Conservation (phyloP, 768 basidiomycete species). For the Tylopilus balloui region DNA sequence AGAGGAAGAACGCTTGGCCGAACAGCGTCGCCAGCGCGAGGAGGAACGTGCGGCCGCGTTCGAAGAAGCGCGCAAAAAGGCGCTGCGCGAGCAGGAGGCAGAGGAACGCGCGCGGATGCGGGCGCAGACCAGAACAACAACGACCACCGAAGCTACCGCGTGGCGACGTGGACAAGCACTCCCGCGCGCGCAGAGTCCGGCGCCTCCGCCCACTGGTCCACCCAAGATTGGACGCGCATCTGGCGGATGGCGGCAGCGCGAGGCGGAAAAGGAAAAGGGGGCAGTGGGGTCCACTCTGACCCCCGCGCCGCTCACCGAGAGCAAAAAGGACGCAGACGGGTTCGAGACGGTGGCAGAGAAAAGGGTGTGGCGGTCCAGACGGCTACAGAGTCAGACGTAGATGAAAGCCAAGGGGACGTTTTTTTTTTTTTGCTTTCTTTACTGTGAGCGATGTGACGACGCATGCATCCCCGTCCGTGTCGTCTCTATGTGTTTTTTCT, state of each 20-base stretch:
- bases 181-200: conserved; percentile 51
- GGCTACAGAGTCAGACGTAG: conserved; percentile 10
- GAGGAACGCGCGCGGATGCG: conserved; percentile 41
- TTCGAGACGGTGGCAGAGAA: conserved; percentile 54
- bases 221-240: conserved; percentile 35
- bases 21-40: conserved; percentile 50
- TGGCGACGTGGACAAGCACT: not conserved
- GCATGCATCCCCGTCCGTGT: not conserved
- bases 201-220: conserved; percentile 36
- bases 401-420: not conserved
- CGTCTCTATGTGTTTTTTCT: not conserved
- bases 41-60: conserved; percentile 45
- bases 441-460: too few species aligned
- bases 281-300: not conserved
- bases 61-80: conserved; percentile 56
- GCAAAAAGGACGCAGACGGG: conserved; percentile 59
- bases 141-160: conserved; percentile 12
- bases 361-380: conserved; percentile 23
- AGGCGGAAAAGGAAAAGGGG: not conserved
- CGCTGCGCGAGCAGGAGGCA: conserved; percentile 69
- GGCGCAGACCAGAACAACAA: conserved; percentile 29
- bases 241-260: conserved; percentile 55
- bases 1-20: conserved; percentile 54
- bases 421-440: not conserved
- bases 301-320: conserved; percentile 35